phyloP scores from a whole-genome alignment of 345 rosid genomes.

The Euphorbia peplus region DNA sequence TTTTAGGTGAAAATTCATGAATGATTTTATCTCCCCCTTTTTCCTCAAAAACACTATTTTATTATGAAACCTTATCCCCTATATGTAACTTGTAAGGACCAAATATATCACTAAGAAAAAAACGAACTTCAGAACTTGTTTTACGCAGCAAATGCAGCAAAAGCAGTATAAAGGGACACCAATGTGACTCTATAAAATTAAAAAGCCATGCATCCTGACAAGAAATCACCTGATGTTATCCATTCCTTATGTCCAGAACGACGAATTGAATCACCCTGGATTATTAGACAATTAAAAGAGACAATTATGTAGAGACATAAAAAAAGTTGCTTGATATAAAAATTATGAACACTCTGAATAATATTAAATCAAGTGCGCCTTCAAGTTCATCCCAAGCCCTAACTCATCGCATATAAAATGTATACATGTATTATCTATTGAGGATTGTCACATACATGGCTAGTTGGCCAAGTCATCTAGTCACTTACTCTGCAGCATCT shows the following conservation, averaged over 20 bases:
- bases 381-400: background rate
- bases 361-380: background rate
- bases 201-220: background rate
- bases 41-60: background rate
- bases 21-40: background rate
- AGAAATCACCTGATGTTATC: background rate
- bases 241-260: background rate
- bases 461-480: conserved; percentile 6
- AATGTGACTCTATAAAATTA: background rate
- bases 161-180: background rate
- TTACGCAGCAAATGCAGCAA: background rate
- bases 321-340: background rate
- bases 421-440: background rate
- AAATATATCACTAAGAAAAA: background rate
- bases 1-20: background rate
- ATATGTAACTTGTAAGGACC: background rate
- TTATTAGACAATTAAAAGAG: background rate
- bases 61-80: background rate
- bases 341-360: background rate
- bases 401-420: no score
- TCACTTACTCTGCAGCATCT: conserved; percentile 60
- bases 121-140: background rate
- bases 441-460: conserved; percentile 17
- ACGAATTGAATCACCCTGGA: background rate
- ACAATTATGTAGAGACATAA: background rate